phyloP scores from a whole-genome alignment of 495 filamentous ascomycete genomes.

The Lasiosphaeria hispida region DNA sequence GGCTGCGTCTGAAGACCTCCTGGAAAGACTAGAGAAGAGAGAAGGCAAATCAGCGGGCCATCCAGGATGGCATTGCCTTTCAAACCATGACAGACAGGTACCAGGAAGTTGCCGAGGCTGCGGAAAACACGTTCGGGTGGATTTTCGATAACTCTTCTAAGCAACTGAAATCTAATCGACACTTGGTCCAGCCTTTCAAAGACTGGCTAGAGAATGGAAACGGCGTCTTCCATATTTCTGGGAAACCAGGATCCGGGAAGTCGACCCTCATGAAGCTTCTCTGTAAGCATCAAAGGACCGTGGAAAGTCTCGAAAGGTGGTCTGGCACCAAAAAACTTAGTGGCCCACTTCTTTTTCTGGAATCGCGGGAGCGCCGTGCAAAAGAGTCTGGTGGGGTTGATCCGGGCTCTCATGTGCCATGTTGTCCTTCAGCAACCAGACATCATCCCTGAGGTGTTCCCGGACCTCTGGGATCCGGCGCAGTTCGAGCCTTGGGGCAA shows the following conservation, averaged over 20 bases:
- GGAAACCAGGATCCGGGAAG: slow-evolving; percentile 5
- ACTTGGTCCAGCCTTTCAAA: background rate
- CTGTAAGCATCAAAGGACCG: background rate
- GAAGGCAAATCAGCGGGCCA: background rate
- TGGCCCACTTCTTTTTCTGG: slow-evolving; percentile 9
- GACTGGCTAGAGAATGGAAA: slow-evolving; percentile 1
- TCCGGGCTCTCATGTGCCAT: background rate
- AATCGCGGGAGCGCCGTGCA: background rate
- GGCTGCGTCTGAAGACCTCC: background rate
- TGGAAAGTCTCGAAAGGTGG: background rate
- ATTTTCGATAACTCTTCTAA: background rate
- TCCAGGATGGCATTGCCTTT: background rate
- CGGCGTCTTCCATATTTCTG: slow-evolving; percentile 8
- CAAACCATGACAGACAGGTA: background rate
- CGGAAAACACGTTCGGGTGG: background rate
- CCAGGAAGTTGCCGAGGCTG: background rate
- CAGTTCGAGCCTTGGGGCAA: background rate
- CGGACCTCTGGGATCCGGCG: background rate
- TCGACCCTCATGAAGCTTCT: slow-evolving; percentile 11
- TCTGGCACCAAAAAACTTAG: background rate
- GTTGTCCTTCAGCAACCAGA: background rate
- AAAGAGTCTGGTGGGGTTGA: background rate
- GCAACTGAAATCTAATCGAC: background rate
- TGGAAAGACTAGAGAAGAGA: background rate
- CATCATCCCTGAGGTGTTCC: background rate